Conservation (phyloP, 2,329 filamentous ascomycete species). For the Byssochlamys sp. region DNA sequence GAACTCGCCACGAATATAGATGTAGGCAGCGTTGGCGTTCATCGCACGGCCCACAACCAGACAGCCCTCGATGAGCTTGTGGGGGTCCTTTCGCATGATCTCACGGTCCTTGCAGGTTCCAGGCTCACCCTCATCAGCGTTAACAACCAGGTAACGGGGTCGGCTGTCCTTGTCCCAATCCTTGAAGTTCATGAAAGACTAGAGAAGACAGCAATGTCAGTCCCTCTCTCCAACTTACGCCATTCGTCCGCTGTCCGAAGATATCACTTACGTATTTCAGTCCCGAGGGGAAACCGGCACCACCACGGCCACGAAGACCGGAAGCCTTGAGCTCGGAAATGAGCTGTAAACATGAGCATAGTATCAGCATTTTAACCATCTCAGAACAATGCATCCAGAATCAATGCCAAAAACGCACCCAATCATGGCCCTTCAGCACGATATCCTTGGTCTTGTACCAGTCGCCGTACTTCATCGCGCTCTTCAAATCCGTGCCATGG, state of each 20-base stretch:
- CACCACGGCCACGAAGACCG: conserved; percentile 86
- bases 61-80: conserved; percentile 97
- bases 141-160: conserved; percentile 93
- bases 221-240: background rate
- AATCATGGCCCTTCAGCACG: conserved; percentile 89
- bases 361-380: conserved; percentile 3
- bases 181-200: conserved; percentile 99
- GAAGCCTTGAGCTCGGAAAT: conserved; percentile 96
- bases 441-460: conserved; percentile 99
- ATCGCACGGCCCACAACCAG: conserved; percentile 91
- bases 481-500: conserved; percentile 81
- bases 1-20: conserved; percentile 98
- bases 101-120: conserved; percentile 99
- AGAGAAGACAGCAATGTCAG: conserved; percentile 10
- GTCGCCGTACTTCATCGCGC: conserved; percentile 93
- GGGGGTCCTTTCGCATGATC: conserved; percentile 99
- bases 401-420: conserved; percentile 40
- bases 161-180: conserved; percentile 97
- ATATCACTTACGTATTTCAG: conserved; percentile 81
- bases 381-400: background rate
- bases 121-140: conserved; percentile 95
- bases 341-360: conserved; percentile 48
- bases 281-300: conserved; percentile 93
- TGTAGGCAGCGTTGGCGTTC: conserved; percentile 97
- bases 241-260: background rate